Evolutionary conservation across 345 rosid species (phyloP).

Genomic region (Acer campestre): DNA sequence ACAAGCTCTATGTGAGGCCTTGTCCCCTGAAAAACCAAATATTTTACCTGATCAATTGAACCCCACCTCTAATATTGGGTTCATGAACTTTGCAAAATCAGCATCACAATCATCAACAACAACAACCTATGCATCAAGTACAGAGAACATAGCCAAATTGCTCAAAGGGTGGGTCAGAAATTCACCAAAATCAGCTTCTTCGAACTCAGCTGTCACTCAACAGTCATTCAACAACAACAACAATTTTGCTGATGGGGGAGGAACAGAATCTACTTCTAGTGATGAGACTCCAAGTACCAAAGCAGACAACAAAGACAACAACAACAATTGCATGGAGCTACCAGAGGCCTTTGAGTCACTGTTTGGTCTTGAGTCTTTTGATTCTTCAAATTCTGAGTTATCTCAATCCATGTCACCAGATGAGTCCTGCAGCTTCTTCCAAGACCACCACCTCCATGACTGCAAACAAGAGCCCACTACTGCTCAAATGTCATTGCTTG

Average conservation of each 20-base stretch:
- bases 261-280: constrained; percentile 30
- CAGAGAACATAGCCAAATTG: constrained; percentile 71
- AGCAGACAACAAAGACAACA: constrained; percentile 11
- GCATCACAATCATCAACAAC: constrained; percentile 20
- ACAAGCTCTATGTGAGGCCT: constrained; percentile 67
- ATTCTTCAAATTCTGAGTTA: constrained; percentile 47
- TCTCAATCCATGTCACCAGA: constrained; percentile 47
- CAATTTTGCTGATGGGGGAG: constrained; percentile 1
- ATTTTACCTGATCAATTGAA: constrained; percentile 17
- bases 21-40: constrained; percentile 55
- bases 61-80: not conserved
- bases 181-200: constrained; percentile 30
- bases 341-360: constrained; percentile 48
- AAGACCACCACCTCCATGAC: constrained; percentile 33
- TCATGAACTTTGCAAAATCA: constrained; percentile 18
- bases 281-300: constrained; percentile 27
- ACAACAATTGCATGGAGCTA: constrained; percentile 19
- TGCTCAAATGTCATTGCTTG: constrained; percentile 54
- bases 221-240: constrained; percentile 17
- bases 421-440: constrained; percentile 41
- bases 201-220: constrained; percentile 26
- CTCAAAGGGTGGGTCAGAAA: constrained; percentile 68
- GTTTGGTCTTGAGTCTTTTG: constrained; percentile 47
- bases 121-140: constrained; percentile 55
- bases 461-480: constrained; percentile 38